A percentile compares a stretch with the other conserved stretches of the same genome.
Evolutionary conservation across 306 rosid species (phyloP).

Genomic region (Cicer arietinum): DNA sequence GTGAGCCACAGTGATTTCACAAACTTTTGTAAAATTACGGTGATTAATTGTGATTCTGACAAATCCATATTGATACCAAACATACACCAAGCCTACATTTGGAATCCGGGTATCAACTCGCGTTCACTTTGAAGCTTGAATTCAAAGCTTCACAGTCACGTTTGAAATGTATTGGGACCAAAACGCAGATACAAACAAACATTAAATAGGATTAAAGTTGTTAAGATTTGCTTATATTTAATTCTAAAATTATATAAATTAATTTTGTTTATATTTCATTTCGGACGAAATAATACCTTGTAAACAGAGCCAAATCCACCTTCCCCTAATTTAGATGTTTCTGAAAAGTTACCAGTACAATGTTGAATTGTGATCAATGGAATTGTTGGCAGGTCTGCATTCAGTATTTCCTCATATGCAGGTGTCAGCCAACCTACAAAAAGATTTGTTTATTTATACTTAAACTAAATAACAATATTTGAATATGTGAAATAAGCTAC

Average conservation of each 20-base stretch:
- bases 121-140: background rate
- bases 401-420: constrained; percentile 8
- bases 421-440: background rate
- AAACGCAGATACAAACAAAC: no score
- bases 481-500: background rate
- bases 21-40: no score
- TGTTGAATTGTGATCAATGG: constrained; percentile 40
- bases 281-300: constrained; percentile 13
- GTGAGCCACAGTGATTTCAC: no score
- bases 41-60: no score
- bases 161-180: no score
- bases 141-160: background rate
- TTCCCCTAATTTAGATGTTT: constrained; percentile 56
- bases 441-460: background rate
- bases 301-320: constrained; percentile 67
- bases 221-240: no score
- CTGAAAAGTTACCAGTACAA: constrained; percentile 53
- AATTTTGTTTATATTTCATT: no score
- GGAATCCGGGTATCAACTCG: no score
- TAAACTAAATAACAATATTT: background rate
- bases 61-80: no score
- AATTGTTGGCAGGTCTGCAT: constrained; percentile 40
- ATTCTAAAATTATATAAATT: no score
- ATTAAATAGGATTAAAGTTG: no score
- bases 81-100: no score